Evolutionary conservation across 139 green algal genomes (phyloP).

Genomic region (Picochlorum sp.): DNA sequence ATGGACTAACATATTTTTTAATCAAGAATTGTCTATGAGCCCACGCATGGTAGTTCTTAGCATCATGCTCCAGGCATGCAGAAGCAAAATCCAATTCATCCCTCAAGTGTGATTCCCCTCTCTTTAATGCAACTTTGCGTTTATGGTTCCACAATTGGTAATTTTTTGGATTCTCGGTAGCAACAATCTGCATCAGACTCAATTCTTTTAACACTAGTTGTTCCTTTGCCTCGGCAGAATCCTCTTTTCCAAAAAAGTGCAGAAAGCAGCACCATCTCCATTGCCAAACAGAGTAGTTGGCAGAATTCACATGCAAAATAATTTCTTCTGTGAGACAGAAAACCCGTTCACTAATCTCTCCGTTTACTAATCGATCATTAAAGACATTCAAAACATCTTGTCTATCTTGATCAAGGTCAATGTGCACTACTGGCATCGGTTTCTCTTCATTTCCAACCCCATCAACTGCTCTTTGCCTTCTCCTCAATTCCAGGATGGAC

Average conservation of each 20-base stretch:
- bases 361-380: slow-evolving; percentile 18
- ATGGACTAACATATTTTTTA: neutral
- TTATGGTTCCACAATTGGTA: slow-evolving; percentile 91
- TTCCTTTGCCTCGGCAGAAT: neutral
- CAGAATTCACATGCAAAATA: slow-evolving; percentile 49
- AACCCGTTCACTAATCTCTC: slow-evolving; percentile 31
- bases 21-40: slow-evolving; percentile 56
- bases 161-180: slow-evolving; percentile 62
- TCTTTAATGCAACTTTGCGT: slow-evolving; percentile 33
- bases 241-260: slow-evolving; percentile 9
- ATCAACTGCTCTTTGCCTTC: slow-evolving; percentile 32
- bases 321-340: slow-evolving; percentile 51
- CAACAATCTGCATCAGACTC: slow-evolving; percentile 19
- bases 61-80: slow-evolving; percentile 45
- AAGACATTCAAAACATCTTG: slow-evolving; percentile 42
- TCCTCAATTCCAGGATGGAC: neutral
- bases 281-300: slow-evolving; percentile 73
- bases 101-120: slow-evolving; percentile 7
- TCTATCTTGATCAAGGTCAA: slow-evolving; percentile 36
- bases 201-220: slow-evolving; percentile 7
- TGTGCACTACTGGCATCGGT: slow-evolving; percentile 27
- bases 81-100: slow-evolving; percentile 40
- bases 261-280: slow-evolving; percentile 41
- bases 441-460: slow-evolving; percentile 18
- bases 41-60: slow-evolving; percentile 89